Conservation (phyloP, 2,329 filamentous ascomycete species). For the Paraphoma sp. region DNA sequence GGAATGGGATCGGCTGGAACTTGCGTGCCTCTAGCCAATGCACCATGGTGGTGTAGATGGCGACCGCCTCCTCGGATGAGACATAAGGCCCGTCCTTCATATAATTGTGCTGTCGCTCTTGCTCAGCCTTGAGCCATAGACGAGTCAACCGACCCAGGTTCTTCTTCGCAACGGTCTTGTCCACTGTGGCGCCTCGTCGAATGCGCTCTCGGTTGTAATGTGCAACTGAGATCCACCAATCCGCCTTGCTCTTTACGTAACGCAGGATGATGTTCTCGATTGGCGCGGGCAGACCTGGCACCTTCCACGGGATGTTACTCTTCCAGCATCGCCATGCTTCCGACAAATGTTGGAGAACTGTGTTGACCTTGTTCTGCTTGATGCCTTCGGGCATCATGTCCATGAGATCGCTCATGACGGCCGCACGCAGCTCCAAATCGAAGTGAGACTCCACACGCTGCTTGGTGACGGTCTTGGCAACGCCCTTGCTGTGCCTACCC, state of each 20-base stretch:
- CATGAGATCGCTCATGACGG: constrained; percentile 98
- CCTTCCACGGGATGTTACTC: constrained; percentile 99
- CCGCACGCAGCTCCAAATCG: constrained; percentile 93
- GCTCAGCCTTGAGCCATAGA: constrained; percentile 96
- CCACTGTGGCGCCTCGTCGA: constrained; percentile 91
- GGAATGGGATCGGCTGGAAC: constrained; percentile 98
- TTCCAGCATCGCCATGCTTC: constrained; percentile 99
- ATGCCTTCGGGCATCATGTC: constrained; percentile 99
- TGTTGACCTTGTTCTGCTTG: constrained; percentile 99
- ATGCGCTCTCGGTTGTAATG: constrained; percentile 99
- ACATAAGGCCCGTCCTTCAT: constrained; percentile 99
- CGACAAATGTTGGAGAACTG: constrained; percentile 93
- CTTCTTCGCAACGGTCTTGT: constrained; percentile 99
- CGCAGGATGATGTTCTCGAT: constrained; percentile 99
- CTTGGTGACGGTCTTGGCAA: constrained; percentile 98
- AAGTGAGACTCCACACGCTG: constrained; percentile 99
- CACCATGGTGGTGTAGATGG: constrained; percentile 97
- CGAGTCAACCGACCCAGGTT: constrained; percentile 93
- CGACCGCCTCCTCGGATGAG: constrained; percentile 96
- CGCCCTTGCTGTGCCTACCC: constrained; percentile 96
- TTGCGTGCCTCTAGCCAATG: constrained; percentile 99
- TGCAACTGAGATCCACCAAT: constrained; percentile 99
- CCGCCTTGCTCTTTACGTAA: constrained; percentile 98
- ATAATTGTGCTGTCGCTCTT: constrained; percentile 98
- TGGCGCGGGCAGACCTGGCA: constrained; percentile 91